Base-by-base conservation (phyloP, 495 filamentous ascomycete genomes). In the Parachaetomium inaequale region DNA sequence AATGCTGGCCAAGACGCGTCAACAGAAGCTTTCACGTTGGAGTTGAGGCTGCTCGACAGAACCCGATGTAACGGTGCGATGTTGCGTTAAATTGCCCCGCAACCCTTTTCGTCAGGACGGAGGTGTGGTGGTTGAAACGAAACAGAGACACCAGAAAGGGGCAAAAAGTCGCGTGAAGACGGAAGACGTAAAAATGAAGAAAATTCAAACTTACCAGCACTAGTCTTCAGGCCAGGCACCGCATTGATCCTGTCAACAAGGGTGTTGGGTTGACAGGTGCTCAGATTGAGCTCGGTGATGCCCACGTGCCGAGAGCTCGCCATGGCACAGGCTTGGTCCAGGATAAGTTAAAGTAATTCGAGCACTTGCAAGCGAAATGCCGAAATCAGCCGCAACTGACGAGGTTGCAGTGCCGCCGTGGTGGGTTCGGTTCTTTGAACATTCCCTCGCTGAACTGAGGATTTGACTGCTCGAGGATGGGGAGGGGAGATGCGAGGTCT, bases 181-280 rank as follows among this genome's bases (percentile, higher is more conserved):
- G n/a, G n/a, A n/a, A 40, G 12, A 17, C 14, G 4, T 8, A 40
- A 40, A 34, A 32, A 25, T 0, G 63, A 26, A 58, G 60, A 43
- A 32, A 46, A 63, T 3, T 40, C 5, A 2, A 28, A 72, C 79
- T 78, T 57, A 81, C 79, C 79, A 58, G 79, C 72, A 50, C 79
- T 81, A 26, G 79, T 79, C 64, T 76, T 81, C 56, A 81, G 63
- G 52, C 75, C 79, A n/a, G 78, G 79, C 43, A 81, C 74, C 25
- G 74, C 70, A 58, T 79, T 78, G 68, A 80, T 76, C 66, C 69
- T 76, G 71, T 80, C 75, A 49, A 76, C 73, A 55, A 79, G 71
- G 49, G 72, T 70, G 46, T 64, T 69, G 47, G 72, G 68, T 55
- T 75, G 72, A 51, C 75, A 79, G 43, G 73, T 70, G 66, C 71